A percentile compares a stretch with the other conserved stretches of the same genome.
Conservation (phyloP, 306 rosid genomes). For the Herpetospermum pedunculosum region DNA sequence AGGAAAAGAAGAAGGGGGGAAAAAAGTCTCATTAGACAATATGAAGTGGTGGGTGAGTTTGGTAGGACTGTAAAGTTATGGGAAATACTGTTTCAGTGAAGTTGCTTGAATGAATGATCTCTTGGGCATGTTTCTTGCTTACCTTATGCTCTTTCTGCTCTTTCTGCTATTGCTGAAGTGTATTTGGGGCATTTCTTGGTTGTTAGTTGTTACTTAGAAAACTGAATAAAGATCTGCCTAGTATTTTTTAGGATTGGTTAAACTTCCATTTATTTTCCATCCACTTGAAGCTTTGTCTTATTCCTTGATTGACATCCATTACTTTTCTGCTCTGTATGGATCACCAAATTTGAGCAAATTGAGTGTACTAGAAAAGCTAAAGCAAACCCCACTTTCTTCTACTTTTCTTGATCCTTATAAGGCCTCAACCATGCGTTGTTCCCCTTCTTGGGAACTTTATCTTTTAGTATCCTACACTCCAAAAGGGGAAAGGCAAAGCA, state of each 20-base stretch:
- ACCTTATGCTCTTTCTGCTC: neutral
- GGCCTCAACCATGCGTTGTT: conserved; percentile 5
- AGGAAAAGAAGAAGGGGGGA: neutral
- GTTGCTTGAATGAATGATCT: conserved; percentile 1
- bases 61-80: conserved; percentile 3
- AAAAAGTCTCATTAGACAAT: neutral
- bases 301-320: conserved; percentile 4
- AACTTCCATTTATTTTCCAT: neutral
- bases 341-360: conserved; percentile 6
- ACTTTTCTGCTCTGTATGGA: neutral
- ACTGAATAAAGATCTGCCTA: neutral
- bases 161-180: neutral
- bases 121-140: neutral
- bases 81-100: neutral
- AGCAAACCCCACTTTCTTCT: neutral
- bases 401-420: conserved; percentile 5
- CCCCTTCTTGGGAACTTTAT: conserved; percentile 6
- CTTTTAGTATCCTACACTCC: conserved; percentile 1
- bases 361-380: conserved; percentile 11
- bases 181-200: neutral
- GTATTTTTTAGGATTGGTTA: neutral
- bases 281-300: neutral
- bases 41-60: neutral
- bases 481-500: neutral
- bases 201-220: neutral